These are phyloP conservation scores for Saxophila tyrrhenica DNA, from an alignment of 495 filamentous ascomycete genomes.

Conservation along the genomic window DNA sequence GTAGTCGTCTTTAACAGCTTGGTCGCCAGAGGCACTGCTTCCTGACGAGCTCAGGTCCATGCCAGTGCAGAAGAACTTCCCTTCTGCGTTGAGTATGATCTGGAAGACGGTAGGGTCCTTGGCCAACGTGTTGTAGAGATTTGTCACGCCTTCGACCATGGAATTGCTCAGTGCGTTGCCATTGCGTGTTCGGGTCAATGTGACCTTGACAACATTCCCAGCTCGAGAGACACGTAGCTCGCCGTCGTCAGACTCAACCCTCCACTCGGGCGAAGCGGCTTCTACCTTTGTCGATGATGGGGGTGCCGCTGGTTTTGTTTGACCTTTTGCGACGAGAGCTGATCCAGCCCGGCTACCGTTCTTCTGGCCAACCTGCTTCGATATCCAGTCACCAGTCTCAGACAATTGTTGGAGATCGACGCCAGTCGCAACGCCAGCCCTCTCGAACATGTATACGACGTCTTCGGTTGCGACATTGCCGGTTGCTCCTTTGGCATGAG, in stretches of 20 bases:
- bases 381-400: conserved; percentile 34
- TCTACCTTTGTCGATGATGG: conserved; percentile 1
- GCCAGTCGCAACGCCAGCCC: conserved; percentile 31
- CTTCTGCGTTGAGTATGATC: conserved; percentile 28
- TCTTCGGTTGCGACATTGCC: conserved; percentile 38
- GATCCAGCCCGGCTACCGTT: conserved; percentile 30
- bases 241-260: neutral
- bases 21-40: conserved; percentile 6
- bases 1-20: conserved; percentile 20
- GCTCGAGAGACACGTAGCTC: conserved; percentile 18
- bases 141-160: conserved; percentile 26
- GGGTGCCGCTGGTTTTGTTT: neutral
- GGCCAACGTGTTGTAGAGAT: conserved; percentile 17
- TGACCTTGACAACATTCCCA: conserved; percentile 26
- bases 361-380: conserved; percentile 19
- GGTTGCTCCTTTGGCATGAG: conserved; percentile 37
- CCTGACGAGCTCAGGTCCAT: conserved; percentile 27
- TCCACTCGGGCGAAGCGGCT: neutral
- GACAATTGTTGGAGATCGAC: conserved; percentile 29
- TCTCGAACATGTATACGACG: conserved; percentile 34
- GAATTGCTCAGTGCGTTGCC: conserved; percentile 29
- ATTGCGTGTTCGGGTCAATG: conserved; percentile 28
- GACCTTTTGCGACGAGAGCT: conserved; percentile 21
- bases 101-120: conserved; percentile 22
- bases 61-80: conserved; percentile 36